Evolutionary conservation across 805 yeast species (phyloP).

Genomic region (Candida arabinofermentans): DNA sequence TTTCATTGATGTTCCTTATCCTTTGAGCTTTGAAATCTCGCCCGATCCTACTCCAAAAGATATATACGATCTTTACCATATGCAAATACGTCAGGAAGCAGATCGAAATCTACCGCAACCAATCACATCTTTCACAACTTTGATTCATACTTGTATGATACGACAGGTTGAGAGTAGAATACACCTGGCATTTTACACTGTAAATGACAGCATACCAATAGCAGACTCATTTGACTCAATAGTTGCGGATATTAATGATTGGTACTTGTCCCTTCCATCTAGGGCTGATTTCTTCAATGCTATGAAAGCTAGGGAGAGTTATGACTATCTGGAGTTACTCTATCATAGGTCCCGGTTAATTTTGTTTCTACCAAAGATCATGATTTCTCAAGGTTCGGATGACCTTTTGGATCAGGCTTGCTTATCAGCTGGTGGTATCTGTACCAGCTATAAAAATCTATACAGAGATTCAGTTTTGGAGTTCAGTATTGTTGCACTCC

Average conservation of each 20-base stretch:
- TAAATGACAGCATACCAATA: conserved; percentile 8
- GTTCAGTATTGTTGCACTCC: conserved; percentile 21
- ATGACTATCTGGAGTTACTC: conserved; percentile 17
- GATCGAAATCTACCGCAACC: conserved; percentile 12
- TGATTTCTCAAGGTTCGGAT: conserved; percentile 10
- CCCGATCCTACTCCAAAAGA: conserved; percentile 8
- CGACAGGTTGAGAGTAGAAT: conserved; percentile 20
- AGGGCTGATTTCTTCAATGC: conserved; percentile 9
- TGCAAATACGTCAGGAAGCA: conserved; percentile 14
- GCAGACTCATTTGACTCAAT: conserved; percentile 15
- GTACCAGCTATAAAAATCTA: conserved; percentile 15
- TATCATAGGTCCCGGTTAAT: conserved; percentile 17
- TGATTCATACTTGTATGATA: conserved; percentile 15
- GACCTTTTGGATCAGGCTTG: conserved; percentile 15
- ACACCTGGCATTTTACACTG: conserved; percentile 15
- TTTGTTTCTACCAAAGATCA: conserved; percentile 16
- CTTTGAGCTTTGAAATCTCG: conserved; percentile 15
- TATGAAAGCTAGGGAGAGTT: conserved; percentile 15
- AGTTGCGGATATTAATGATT: conserved; percentile 12
- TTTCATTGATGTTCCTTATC: conserved; percentile 20
- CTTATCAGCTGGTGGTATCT: conserved; percentile 21
- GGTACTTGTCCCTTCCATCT: conserved; percentile 12
- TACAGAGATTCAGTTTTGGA: conserved; percentile 20
- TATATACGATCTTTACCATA: conserved; percentile 8
- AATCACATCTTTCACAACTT: conserved; percentile 12